Percentiles rank a stretch among this genome's conserved stretches.
Evolutionary conservation across 2,329 filamentous ascomycete species (phyloP).

Genomic region (Purpureocillium lavendulum): DNA sequence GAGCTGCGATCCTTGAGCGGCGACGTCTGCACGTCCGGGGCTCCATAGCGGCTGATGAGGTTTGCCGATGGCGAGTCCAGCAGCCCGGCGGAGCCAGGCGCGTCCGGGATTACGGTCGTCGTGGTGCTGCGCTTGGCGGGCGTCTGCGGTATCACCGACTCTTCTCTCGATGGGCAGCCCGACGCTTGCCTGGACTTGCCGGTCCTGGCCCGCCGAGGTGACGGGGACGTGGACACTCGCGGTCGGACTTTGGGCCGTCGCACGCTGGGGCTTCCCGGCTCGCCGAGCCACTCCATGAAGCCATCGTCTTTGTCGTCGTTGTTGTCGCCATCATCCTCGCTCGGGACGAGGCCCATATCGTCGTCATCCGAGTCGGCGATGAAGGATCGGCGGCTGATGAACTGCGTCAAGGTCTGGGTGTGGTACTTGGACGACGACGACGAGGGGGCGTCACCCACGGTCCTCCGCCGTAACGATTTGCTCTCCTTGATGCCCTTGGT

Average conservation of each 20-base stretch:
- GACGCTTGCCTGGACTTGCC: not conserved
- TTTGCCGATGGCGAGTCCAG: conserved; percentile 30
- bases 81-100: conserved; percentile 32
- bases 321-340: conserved; percentile 11
- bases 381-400: conserved; percentile 18
- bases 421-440: conserved; percentile 24
- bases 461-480: conserved; percentile 17
- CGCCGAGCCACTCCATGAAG: conserved; percentile 25
- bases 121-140: conserved; percentile 19
- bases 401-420: conserved; percentile 34
- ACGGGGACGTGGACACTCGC: not conserved
- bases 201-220: not conserved
- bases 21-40: conserved; percentile 21
- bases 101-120: conserved; percentile 24
- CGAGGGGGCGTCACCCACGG: conserved; percentile 17
- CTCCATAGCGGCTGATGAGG: conserved; percentile 29
- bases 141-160: conserved; percentile 33
- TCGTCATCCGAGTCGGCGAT: conserved; percentile 30
- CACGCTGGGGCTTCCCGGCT: conserved; percentile 18
- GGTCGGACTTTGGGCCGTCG: conserved; percentile 4
- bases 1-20: conserved; percentile 28
- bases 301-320: conserved; percentile 12
- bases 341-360: not conserved
- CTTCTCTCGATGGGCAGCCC: conserved; percentile 14
- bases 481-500: conserved; percentile 10